Evolutionary conservation across 2,329 filamentous ascomycete species (phyloP).

Genomic region (Pleochaeta shiraiana): DNA sequence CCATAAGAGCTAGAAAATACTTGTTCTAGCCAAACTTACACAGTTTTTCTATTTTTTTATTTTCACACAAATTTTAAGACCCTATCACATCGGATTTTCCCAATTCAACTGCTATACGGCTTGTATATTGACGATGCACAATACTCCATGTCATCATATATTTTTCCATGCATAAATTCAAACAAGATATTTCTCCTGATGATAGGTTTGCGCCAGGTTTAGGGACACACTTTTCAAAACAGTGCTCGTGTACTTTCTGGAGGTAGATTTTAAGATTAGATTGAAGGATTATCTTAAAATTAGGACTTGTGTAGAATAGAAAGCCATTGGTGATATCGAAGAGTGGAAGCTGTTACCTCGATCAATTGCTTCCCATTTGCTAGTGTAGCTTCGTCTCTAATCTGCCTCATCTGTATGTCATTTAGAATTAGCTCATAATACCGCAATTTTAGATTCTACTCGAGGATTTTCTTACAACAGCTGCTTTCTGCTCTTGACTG

Average conservation of each 20-base stretch:
- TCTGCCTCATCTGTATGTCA: conserved; percentile 27
- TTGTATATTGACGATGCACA: conserved; percentile 46
- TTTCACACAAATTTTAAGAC: no score
- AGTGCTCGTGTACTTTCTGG: conserved; percentile 62
- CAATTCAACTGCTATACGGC: conserved; percentile 16
- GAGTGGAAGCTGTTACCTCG: conserved; percentile 30
- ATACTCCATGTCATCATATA: conserved; percentile 66
- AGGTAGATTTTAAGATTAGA: neutral
- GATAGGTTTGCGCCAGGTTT: conserved; percentile 41
- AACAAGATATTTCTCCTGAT: conserved; percentile 45
- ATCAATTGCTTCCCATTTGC: conserved; percentile 49
- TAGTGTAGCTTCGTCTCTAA: conserved; percentile 35
- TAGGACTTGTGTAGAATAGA: conserved; percentile 20
- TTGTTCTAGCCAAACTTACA: no score
- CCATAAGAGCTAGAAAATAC: no score
- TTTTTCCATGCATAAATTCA: conserved; percentile 63
- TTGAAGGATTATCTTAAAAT: conserved; percentile 12
- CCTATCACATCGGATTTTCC: conserved; percentile 8
- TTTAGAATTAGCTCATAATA: no score
- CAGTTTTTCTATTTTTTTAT: no score
- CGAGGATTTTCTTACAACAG: neutral
- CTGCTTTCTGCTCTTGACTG: neutral
- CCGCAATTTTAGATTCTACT: neutral
- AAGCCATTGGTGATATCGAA: neutral
- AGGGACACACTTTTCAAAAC: conserved; percentile 57